Percentiles rank a stretch among this genome's conserved stretches.
Evolutionary conservation across 75 land plant genomes (phyloP).

Genomic region (Ceratopteris richardii): DNA sequence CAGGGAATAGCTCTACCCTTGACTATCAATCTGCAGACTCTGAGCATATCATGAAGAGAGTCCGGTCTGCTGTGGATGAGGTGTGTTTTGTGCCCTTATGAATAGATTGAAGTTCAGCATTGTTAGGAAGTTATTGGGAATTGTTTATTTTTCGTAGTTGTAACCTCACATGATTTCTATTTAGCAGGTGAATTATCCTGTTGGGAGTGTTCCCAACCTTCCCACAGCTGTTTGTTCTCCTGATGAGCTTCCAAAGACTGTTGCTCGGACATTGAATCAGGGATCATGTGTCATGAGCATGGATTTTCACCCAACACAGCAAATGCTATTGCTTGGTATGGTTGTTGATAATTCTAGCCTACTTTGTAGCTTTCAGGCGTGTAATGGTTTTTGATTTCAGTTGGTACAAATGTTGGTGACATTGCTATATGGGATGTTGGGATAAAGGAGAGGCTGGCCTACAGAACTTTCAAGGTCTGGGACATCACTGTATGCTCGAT

Average conservation of each 20-base stretch:
- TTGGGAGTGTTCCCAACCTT: slow-evolving; percentile 18
- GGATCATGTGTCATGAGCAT: no score
- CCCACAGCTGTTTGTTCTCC: slow-evolving; percentile 6
- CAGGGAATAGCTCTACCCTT: slow-evolving; percentile 3
- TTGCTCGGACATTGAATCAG: slow-evolving; percentile 20
- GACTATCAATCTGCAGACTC: slow-evolving; percentile 18
- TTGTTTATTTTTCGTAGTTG: not conserved
- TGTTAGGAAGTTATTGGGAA: no score
- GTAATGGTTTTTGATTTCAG: slow-evolving; percentile 26
- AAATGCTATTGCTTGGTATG: slow-evolving; percentile 19
- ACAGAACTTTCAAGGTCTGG: slow-evolving; percentile 82
- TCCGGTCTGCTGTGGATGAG: slow-evolving; percentile 8
- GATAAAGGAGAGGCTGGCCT: slow-evolving; percentile 48
- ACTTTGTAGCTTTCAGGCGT: not conserved
- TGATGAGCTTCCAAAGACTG: slow-evolving; percentile 30
- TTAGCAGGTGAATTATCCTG: slow-evolving; percentile 12
- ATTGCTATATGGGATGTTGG: no score
- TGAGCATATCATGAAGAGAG: slow-evolving; percentile 10
- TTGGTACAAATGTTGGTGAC: slow-evolving; percentile 96
- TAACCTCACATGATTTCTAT: not conserved
- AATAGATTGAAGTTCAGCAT: not conserved
- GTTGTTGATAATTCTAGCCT: no score
- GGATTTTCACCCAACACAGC: slow-evolving; percentile 25
- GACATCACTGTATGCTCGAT: slow-evolving; percentile 53
- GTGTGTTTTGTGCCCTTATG: not conserved